A percentile compares a stretch with the other conserved stretches of the same genome.
Evolutionary conservation across 768 basidiomycete species (phyloP).

Genomic region (Trametes cingulata): DNA sequence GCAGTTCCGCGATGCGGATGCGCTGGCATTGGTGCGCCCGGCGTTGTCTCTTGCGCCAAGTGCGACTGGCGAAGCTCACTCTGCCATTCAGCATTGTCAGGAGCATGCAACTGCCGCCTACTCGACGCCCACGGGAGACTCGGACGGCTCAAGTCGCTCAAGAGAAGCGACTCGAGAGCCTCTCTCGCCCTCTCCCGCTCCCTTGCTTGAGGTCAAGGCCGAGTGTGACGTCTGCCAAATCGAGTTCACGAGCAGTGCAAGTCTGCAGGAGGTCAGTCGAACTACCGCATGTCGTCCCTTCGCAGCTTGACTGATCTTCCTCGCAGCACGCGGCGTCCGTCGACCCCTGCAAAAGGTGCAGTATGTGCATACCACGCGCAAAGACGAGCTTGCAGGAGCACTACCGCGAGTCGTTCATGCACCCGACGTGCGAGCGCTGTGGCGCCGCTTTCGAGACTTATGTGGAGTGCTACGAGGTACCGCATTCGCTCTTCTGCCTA

Average conservation of each 20-base stretch:
- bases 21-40: background rate
- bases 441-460: background rate
- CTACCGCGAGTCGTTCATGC: background rate
- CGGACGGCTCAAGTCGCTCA: no score
- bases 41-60: no score
- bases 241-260: background rate
- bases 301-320: background rate
- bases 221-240: background rate
- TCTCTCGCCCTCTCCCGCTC: background rate
- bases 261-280: background rate
- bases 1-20: background rate
- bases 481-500: conserved; percentile 41
- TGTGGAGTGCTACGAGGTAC: background rate
- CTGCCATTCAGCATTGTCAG: background rate
- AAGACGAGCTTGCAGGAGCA: conserved; percentile 9
- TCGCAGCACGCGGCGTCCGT: background rate
- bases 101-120: background rate
- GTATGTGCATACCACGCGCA: background rate
- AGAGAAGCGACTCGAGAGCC: no score
- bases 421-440: background rate
- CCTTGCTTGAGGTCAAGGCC: background rate
- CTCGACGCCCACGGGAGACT: background rate
- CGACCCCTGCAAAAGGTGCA: background rate
- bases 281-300: no score
- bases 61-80: no score